Evolutionary conservation across 495 filamentous ascomycete species (phyloP), one percentile per base, ranked within the genome.

Genomic region (Tuber umbilicatum): DNA sequence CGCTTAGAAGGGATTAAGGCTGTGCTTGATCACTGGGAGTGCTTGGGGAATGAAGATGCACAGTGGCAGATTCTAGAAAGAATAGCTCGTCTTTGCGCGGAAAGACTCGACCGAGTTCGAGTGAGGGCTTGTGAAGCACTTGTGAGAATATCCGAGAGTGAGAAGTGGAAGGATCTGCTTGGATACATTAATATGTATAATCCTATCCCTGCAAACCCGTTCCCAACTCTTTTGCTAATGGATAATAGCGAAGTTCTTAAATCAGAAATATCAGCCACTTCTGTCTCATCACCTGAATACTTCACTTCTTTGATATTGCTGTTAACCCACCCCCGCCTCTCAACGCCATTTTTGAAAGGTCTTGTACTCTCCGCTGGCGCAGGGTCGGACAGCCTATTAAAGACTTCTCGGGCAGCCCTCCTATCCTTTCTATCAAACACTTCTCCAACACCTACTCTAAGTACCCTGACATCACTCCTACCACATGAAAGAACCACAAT

Each of bases 101-200:
- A 98, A 83, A 97, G 96, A 82, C 86, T 97, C 6, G 95, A 99
- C 81, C 91, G 93, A 74, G 89, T 98, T 42, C 88, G 95, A 50
- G 82, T 88, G 2, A 88, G 90, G 79, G 94, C 93, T 3, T 85
- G 88, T 73, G 80, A 82, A 40, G 83, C 85, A 6, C 70, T 89
- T 27, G 40, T 73, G 76, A 82, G 39, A 72, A 85, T 75, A 72
- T 83, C 72, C 64, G 85, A 76, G 23, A 47, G 75, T 73, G 14
- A 75, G 81, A 60, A 84, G 69, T 84, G 85, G 71, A 75, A 84
- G 80, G 73, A 27, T 64, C 0, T 73, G 6, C 69, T 50, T 35
- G 43, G 31, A 4, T 74, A n/a, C 37, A 72, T 74, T 10, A 76
- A 80, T 41, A 67, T 35, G 73, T 68, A 67, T 17, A 71, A 42